Evolutionary conservation across 2,329 filamentous ascomycete genomes (phyloP).

Genomic region (Dothistroma pini): DNA sequence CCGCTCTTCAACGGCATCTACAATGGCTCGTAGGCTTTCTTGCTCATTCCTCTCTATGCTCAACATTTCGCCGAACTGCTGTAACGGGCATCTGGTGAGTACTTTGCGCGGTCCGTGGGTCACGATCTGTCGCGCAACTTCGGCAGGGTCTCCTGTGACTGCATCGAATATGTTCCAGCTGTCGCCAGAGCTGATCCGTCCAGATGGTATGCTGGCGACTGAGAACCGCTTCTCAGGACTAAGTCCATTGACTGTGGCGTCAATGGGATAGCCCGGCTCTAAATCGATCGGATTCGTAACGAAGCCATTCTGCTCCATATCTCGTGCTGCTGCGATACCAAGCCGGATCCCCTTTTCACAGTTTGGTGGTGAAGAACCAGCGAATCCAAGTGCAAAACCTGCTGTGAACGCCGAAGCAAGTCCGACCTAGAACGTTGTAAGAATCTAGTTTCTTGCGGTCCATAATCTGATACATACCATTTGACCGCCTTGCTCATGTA

Average conservation of each 20-base stretch:
- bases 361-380: slow-evolving; percentile 29
- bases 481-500: slow-evolving; percentile 9
- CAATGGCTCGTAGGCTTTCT: slow-evolving; percentile 31
- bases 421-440: slow-evolving; percentile 24
- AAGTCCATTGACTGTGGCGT: slow-evolving; percentile 25
- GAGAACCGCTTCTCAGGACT: slow-evolving; percentile 25
- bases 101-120: slow-evolving; percentile 31
- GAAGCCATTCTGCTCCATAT: slow-evolving; percentile 29
- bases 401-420: slow-evolving; percentile 33
- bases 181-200: slow-evolving; percentile 33
- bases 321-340: slow-evolving; percentile 29
- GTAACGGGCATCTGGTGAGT: slow-evolving; percentile 29
- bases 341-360: slow-evolving; percentile 30
- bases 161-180: slow-evolving; percentile 34
- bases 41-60: slow-evolving; percentile 32
- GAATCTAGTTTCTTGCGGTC: not conserved
- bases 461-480: slow-evolving; percentile 14
- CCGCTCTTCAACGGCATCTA: slow-evolving; percentile 31
- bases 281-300: slow-evolving; percentile 23
- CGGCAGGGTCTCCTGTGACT: slow-evolving; percentile 33
- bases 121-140: slow-evolving; percentile 34
- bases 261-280: slow-evolving; percentile 30
- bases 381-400: slow-evolving; percentile 34
- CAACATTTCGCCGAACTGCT: slow-evolving; percentile 29
- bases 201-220: slow-evolving; percentile 31